Base-by-base conservation (phyloP, 345 rosid species). In the Geranium rotundifolium region DNA sequence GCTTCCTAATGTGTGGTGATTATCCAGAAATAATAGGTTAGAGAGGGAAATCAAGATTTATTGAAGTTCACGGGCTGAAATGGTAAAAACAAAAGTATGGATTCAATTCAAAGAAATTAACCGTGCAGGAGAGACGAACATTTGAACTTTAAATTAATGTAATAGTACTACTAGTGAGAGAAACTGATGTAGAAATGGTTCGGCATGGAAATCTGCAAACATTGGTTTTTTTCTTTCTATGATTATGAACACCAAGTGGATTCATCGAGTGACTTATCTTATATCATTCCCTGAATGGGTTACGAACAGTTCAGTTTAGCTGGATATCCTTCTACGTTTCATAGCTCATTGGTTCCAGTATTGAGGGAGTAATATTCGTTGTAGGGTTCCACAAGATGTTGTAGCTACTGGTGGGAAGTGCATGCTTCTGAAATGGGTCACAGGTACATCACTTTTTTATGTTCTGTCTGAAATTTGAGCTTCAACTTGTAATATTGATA, bases 321-420 rank as follows among this genome's bases (percentile, higher is more conserved):
- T 19, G 30, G 19, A 29, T 8, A 29, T 39, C 34, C 17, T 7
- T 56, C 30, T 19, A 17, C 52, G n/a, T 56, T 27, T 31, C n/a
- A 0, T 19, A 29, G 18, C 17, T 56, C 29, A 30, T 64, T 12
- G 14, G 34, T 64, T 27, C 19, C 17, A 0, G 19, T 66, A 23
- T 0, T 23, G 27, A 23, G 10, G 18, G 31, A 20, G 29, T 59
- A 18, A 23, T 13, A 4, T 64, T 17, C 68, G 59, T 64, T 16
- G 54, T 37, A 93, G 99, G 99, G 97, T 90, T 61, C 99, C 99
- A 18, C 99, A 90, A 77, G 97, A 93, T 79, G 84, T 86, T 66
- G 89, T 85, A 20, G 92, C 97, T 3, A 93, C 90, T 57, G 97
- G 97, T 64, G 96, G 96, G 19, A 93, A 86, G 85, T 93, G 97